A percentile compares a stretch with the other conserved stretches of the same genome.
phyloP scores from a whole-genome alignment of 2,329 filamentous ascomycete species.

The Scedosporium dehoogii region DNA sequence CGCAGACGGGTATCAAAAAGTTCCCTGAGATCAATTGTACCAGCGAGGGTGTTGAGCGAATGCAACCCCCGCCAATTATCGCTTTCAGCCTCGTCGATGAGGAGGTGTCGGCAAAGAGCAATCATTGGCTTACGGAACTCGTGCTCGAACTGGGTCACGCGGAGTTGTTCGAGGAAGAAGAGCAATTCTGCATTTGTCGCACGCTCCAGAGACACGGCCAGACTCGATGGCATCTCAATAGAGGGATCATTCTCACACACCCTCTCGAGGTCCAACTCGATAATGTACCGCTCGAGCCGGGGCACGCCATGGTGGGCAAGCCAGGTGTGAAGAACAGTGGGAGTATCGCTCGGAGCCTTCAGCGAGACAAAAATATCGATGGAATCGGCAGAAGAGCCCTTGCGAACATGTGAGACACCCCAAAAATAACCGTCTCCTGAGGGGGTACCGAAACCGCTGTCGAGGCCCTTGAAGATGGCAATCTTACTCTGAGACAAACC shows the following conservation, averaged over 20 bases:
- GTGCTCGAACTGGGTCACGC: slow-evolving; percentile 15
- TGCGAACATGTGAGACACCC: slow-evolving; percentile 18
- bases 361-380: slow-evolving; percentile 26
- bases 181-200: slow-evolving; percentile 21
- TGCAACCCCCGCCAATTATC: slow-evolving; percentile 17
- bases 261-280: slow-evolving; percentile 19
- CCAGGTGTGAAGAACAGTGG: slow-evolving; percentile 25
- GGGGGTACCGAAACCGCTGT: slow-evolving; percentile 23
- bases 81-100: slow-evolving; percentile 18
- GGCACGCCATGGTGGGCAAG: slow-evolving; percentile 24
- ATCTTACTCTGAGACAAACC: slow-evolving; percentile 17
- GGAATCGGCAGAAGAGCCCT: slow-evolving; percentile 5
- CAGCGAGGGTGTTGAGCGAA: slow-evolving; percentile 17
- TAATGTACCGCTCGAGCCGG: slow-evolving; percentile 21
- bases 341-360: slow-evolving; percentile 19
- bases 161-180: slow-evolving; percentile 21
- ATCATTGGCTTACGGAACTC: slow-evolving; percentile 17
- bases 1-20: slow-evolving; percentile 18
- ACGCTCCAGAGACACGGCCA: slow-evolving; percentile 16
- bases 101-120: slow-evolving; percentile 14
- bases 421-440: slow-evolving; percentile 21
- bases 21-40: slow-evolving; percentile 15
- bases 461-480: slow-evolving; percentile 22
- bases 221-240: slow-evolving; percentile 16
- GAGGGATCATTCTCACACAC: slow-evolving; percentile 4